A percentile compares a stretch with the other conserved stretches of the same genome.
Conservation (phyloP, 257 asterid species). For the Solanum stenotomum region DNA sequence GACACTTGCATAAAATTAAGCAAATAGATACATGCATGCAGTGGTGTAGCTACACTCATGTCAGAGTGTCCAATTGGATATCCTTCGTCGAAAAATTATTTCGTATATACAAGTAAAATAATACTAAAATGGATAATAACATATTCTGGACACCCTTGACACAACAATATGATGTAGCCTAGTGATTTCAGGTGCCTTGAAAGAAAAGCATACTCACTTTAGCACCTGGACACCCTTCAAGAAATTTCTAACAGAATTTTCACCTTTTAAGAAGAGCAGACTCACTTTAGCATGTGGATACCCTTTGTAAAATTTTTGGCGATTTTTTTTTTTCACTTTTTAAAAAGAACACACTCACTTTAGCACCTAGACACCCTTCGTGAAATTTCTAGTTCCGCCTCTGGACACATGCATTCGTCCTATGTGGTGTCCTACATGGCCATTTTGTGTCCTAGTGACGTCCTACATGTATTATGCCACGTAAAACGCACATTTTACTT, state of each 20-base stretch:
- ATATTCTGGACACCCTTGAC: not conserved
- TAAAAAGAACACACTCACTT: not conserved
- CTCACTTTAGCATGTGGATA: too few species aligned
- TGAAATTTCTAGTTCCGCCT: too few species aligned
- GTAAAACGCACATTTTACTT: fast-evolving
- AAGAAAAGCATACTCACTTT: not conserved
- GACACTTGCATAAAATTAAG: not conserved
- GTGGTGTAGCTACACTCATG: not conserved
- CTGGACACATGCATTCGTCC: not conserved
- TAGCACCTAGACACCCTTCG: not conserved
- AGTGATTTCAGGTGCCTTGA: not conserved
- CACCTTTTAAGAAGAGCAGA: too few species aligned
- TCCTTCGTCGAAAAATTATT: fast-evolving
- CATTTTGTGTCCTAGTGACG: not conserved
- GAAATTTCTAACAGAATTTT: too few species aligned
- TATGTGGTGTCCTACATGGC: too few species aligned
- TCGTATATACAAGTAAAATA: too few species aligned
- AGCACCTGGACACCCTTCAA: too few species aligned
- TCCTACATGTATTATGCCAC: not conserved
- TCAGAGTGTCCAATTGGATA: not conserved
- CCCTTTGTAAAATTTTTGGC: too few species aligned
- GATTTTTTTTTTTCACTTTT: too few species aligned
- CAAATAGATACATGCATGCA: too few species aligned
- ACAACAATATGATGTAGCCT: not conserved
- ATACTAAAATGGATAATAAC: too few species aligned